phyloP scores from a whole-genome alignment of 345 rosid genomes.

The Balakata baccata region DNA sequence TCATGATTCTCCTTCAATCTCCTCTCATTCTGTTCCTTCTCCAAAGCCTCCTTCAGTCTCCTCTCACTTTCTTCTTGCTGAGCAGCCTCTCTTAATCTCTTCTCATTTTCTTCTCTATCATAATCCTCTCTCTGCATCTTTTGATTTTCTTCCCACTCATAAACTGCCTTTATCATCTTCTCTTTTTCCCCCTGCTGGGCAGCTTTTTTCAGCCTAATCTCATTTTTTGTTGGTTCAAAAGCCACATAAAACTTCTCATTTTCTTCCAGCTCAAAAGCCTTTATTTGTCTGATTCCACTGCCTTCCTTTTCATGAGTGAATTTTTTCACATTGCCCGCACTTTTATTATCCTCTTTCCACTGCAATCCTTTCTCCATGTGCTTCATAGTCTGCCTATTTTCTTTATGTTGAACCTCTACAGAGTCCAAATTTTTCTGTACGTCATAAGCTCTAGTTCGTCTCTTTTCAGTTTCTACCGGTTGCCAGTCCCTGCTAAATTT shows the following conservation, averaged over 20 bases:
- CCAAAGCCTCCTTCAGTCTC: slow-evolving; percentile 30
- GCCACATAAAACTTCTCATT: slow-evolving; percentile 4
- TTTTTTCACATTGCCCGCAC: slow-evolving; percentile 22
- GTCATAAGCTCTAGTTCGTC: slow-evolving; percentile 32
- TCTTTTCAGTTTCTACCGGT: slow-evolving; percentile 37
- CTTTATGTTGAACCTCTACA: slow-evolving; percentile 33
- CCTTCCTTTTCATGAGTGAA: slow-evolving; percentile 3
- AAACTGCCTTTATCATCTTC: slow-evolving; percentile 21
- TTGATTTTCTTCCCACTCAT: slow-evolving; percentile 4
- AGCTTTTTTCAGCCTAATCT: slow-evolving; percentile 26
- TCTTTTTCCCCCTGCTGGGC: slow-evolving; percentile 25
- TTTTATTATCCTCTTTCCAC: slow-evolving; percentile 27
- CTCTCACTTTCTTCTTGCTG: slow-evolving; percentile 34
- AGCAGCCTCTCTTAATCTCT: slow-evolving; percentile 26
- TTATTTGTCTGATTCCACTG: neutral
- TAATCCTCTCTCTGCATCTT: no score
- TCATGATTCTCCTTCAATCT: slow-evolving; percentile 28
- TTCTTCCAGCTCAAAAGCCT: slow-evolving; percentile 8
- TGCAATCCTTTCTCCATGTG: slow-evolving; percentile 28
- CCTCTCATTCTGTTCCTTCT: slow-evolving; percentile 37
- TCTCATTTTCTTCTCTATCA: slow-evolving; percentile 22
- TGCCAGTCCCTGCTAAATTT: slow-evolving; percentile 27
- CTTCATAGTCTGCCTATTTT: slow-evolving; percentile 34
- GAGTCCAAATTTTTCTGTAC: slow-evolving; percentile 33
- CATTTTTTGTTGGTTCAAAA: slow-evolving; percentile 13